These are phyloP conservation scores for Volutella citrinella DNA, from an alignment of 2,329 filamentous ascomycete genomes.

Conservation along the genomic window DNA sequence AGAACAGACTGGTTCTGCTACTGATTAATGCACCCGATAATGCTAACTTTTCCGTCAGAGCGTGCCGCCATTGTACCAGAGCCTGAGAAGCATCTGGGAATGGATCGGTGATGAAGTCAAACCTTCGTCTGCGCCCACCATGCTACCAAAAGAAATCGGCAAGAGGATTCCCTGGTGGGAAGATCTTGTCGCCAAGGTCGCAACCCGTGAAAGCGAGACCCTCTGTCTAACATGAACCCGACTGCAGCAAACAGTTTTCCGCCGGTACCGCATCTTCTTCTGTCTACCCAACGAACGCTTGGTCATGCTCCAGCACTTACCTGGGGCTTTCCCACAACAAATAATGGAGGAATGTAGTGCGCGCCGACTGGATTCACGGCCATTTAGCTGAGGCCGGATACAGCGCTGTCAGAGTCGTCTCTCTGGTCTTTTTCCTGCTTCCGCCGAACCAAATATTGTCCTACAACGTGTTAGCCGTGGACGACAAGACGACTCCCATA, in stretches of 20 bases:
- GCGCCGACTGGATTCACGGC: too few species aligned
- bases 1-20: too few species aligned
- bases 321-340: too few species aligned
- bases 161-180: slow-evolving; percentile 39
- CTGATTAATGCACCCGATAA: too few species aligned
- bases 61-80: slow-evolving; percentile 35
- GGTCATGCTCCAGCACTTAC: neutral
- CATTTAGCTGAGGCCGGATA: slow-evolving; percentile 30
- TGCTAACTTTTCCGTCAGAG: slow-evolving; percentile 32
- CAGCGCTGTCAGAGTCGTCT: slow-evolving; percentile 37
- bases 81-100: slow-evolving; percentile 31
- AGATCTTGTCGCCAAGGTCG: slow-evolving; percentile 31
- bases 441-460: slow-evolving; percentile 36
- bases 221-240: slow-evolving; percentile 36
- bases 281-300: neutral
- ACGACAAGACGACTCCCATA: slow-evolving; percentile 10
- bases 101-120: slow-evolving; percentile 32
- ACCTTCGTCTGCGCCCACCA: slow-evolving; percentile 8
- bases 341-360: too few species aligned
- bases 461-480: slow-evolving; percentile 22
- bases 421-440: slow-evolving; percentile 26
- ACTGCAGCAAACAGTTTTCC: slow-evolving; percentile 7
- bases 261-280: neutral
- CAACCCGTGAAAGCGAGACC: slow-evolving; percentile 30
- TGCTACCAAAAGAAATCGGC: slow-evolving; percentile 22